Evolutionary conservation across 768 basidiomycete genomes (phyloP), one percentile per base, ranked within the genome.

Genomic region (Clavaria fumosa): DNA sequence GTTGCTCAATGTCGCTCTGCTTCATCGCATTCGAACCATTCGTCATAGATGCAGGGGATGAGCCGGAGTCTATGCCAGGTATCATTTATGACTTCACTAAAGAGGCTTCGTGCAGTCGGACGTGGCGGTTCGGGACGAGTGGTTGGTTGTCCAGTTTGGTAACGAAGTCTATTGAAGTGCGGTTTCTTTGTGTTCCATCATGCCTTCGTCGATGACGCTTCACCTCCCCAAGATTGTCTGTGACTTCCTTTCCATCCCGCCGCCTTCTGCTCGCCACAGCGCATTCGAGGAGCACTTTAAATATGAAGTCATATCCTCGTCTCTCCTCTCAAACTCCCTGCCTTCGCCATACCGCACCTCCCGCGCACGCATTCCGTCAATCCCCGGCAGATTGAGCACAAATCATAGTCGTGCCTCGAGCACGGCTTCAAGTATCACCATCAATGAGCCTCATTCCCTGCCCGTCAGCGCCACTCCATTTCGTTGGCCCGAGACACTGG

Each of bases 271-370:
- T 41, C 52, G 60, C 4, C 53, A 63, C 3, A 67, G 57, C 43
- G 63, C 67, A 14, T 79, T 83, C 47, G 69, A 72, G 6, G 82
- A 86, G 55, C 76, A 69, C 28, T 84, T 86, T 70, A 84, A 84
- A 53, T 85, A 84, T 64, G 72, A 71, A 42, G 70, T 85, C 3
- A 83, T 85, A 42, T 82, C 82, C 3, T 84, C 82, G 2, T 73
- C 80, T 5, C 61, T 85, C 6, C 64, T 85, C n/a, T 70, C 78
- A 3, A 53, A 71, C 2, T 59, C 70, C 37, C 60, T 75, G 39
- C 49, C 73, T 27, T 45, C 67, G 21, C 56, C 67, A 45, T 45
- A 28, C 53, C 45, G 34, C 31, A 37, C 31, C 56, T 45, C 40
- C 48, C 41, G 10, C 54, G 46, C 51, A 56, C 30, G 47, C 58